Evolutionary conservation across 2,329 filamentous ascomycete genomes (phyloP).

Genomic region (Xylariaceae sp.): DNA sequence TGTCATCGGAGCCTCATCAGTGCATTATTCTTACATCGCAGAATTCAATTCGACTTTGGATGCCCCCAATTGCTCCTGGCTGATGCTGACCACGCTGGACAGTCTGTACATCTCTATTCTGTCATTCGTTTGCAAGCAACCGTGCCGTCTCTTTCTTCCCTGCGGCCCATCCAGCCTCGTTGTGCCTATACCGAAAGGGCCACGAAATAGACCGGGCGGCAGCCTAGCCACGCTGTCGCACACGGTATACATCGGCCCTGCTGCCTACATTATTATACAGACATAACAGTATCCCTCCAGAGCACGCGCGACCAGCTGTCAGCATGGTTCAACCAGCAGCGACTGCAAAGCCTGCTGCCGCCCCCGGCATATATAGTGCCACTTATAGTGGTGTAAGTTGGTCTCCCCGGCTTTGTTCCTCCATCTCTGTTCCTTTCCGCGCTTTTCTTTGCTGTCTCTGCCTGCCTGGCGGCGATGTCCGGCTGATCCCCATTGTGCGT

Average conservation of each 20-base stretch:
- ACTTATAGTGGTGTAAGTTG: constrained; percentile 64
- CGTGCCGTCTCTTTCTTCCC: not conserved
- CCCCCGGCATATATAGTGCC: constrained; percentile 59
- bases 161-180: not conserved
- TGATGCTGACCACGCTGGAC: not conserved
- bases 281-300: not conserved
- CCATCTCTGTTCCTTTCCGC: not conserved
- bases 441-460: constrained; percentile 1
- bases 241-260: not conserved
- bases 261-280: not conserved
- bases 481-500: constrained; percentile 2
- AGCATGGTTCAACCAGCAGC: constrained; percentile 18
- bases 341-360: constrained; percentile 36
- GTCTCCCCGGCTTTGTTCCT: constrained; percentile 6
- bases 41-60: not conserved
- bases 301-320: not conserved
- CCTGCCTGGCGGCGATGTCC: not conserved
- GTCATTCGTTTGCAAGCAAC: not conserved
- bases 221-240: not conserved
- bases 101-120: not conserved
- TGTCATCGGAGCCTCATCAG: not conserved
- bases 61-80: not conserved
- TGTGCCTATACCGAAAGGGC: not conserved
- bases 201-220: not conserved
- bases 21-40: not conserved